phyloP scores from a whole-genome alignment of 306 rosid species.

The Abrus precatorius region DNA sequence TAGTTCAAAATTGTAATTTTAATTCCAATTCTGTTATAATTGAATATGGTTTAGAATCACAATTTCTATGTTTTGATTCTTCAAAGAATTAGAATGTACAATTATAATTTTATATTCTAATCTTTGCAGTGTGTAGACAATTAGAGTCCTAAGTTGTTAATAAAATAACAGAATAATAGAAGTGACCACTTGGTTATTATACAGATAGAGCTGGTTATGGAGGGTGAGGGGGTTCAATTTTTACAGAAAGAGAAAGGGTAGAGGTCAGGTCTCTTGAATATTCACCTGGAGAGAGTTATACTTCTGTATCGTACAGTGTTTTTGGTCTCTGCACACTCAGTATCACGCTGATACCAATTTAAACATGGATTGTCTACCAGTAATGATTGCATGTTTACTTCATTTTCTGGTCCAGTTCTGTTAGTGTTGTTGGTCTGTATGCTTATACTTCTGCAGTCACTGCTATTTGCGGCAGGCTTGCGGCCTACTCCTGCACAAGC shows the following conservation, averaged over 20 bases:
- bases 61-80: too few species aligned
- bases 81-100: too few species aligned
- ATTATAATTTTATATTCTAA: too few species aligned
- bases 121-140: not conserved
- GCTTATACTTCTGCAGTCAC: conserved; percentile 83
- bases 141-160: conserved; percentile 1
- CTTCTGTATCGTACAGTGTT: not conserved
- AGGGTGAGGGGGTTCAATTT: not conserved
- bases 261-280: not conserved
- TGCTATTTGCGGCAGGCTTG: conserved; percentile 94
- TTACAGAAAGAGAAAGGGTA: not conserved
- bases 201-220: not conserved
- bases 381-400: conserved; percentile 8
- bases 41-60: too few species aligned
- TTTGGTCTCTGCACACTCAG: conserved; percentile 5
- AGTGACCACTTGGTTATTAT: conserved; percentile 6
- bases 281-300: not conserved
- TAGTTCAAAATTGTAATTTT: too few species aligned
- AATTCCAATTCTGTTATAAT: too few species aligned
- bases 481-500: conserved; percentile 93
- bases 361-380: not conserved
- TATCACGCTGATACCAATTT: not conserved
- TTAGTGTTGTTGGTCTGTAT: conserved; percentile 48
- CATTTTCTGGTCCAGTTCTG: conserved; percentile 27
- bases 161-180: conserved; percentile 8